Base-by-base conservation (phyloP, 2,329 filamentous ascomycete species). In the Penicillium sp. region DNA sequence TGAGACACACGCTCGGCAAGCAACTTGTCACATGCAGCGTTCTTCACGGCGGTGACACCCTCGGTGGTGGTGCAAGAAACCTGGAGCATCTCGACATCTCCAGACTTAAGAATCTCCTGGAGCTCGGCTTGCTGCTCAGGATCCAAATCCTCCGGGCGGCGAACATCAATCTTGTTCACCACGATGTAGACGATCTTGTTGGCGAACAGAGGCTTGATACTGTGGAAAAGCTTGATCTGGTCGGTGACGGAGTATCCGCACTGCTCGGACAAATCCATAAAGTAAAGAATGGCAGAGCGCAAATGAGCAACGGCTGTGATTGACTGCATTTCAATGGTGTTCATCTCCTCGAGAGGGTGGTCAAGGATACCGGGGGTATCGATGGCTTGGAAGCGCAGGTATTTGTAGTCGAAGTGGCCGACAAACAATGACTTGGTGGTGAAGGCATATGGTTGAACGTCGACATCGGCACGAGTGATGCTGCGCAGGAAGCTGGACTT, bases 251-350 rank as follows among this genome's bases (percentile, higher is more conserved):
- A 88, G 75, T 96, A 98, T 49, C 93, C 93, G 62, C 90, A 96
- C 76, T 95, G 89, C 76, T 96, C 91, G 24, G 88, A 95, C 52
- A 96, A 77, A 76, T 97, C 91, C 88, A 97, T 95, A 67, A 97
- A 97, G 73, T 97, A 97, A 51, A 97, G 77, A 56, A 98, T 94
- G 48, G 91, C 91, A 37, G 90, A 94, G 62, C 91, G 83, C 66
- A 98, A 78, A 76, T 98, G 94, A 44, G 93, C 93, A 74, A 98
- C 95, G 9, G 94, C 93, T 13, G 91, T 97, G 59, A 98, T 96
- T 53, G 87, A 87, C 77, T 97, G 93, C 89, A 97, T 97, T 73
- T 98, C 93, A 66, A 98, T 98, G 3, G 93, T 97, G 75, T 96
- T 95, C 93, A 97, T 98, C 75, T 97, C 93, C 73, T 97, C 93